These are phyloP conservation scores for Botrytis porri DNA, from an alignment of 2,329 filamentous ascomycete species.

Conservation along the genomic window DNA sequence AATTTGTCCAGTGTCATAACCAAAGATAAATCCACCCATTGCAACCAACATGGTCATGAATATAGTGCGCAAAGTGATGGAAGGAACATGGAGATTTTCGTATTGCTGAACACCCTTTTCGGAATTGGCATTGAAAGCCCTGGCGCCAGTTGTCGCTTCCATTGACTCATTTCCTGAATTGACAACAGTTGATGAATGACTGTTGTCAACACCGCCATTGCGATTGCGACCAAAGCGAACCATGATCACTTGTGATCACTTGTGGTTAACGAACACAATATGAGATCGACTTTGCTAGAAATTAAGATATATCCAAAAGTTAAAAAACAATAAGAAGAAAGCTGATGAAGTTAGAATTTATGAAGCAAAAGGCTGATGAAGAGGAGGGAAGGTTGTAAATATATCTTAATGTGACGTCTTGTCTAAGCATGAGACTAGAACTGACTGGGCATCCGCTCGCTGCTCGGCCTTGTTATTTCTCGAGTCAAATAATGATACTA, in stretches of 20 bases:
- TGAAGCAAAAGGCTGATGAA: background rate
- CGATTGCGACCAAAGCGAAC: conserved; percentile 1
- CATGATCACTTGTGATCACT: background rate
- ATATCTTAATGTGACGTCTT: background rate
- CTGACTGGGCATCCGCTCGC: background rate
- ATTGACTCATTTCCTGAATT: background rate
- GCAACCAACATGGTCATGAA: conserved; percentile 26
- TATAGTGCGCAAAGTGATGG: conserved; percentile 22
- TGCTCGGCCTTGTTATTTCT: background rate
- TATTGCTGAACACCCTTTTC: background rate
- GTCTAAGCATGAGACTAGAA: background rate
- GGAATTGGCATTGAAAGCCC: background rate
- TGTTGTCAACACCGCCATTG: conserved; percentile 3
- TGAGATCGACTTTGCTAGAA: background rate
- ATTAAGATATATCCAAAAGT: background rate
- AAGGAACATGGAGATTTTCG: conserved; percentile 8
- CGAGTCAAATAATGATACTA: background rate
- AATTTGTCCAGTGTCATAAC: conserved; percentile 42
- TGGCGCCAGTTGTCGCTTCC: background rate
- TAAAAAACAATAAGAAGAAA: background rate
- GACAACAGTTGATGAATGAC: background rate
- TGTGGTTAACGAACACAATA: background rate
- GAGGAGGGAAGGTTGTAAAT: background rate
- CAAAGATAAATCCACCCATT: conserved; percentile 40
- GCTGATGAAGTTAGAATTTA: background rate